Conservation (phyloP, 2,329 filamentous ascomycete genomes). For the Emmonsia crescens region DNA sequence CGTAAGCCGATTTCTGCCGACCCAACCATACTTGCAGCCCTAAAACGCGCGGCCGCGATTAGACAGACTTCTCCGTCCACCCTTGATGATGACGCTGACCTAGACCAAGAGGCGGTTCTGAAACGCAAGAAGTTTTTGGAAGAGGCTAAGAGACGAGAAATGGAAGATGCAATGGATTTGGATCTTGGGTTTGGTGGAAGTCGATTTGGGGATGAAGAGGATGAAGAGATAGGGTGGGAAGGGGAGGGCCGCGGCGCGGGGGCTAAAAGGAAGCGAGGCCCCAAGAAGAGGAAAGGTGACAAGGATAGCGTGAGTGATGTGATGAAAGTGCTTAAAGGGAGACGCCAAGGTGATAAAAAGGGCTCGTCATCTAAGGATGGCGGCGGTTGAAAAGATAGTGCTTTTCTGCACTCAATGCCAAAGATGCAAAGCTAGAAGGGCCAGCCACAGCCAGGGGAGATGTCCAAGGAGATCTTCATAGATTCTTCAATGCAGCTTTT, state of each 20-base stretch:
- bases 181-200: conserved; percentile 91
- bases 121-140: conserved; percentile 65
- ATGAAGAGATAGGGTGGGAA: conserved; percentile 57
- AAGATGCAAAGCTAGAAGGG: neutral
- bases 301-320: conserved; percentile 67
- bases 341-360: conserved; percentile 32
- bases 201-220: conserved; percentile 77
- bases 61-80: conserved; percentile 35
- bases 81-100: conserved; percentile 35
- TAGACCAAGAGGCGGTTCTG: conserved; percentile 53
- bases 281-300: conserved; percentile 42
- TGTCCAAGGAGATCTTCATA: neutral
- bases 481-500: neutral
- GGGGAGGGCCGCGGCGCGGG: conserved; percentile 21
- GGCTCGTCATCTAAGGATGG: neutral
- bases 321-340: conserved; percentile 61
- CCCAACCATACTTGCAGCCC: conserved; percentile 67
- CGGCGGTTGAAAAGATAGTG: neutral
- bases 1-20: conserved; percentile 49
- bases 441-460: neutral
- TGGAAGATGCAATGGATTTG: conserved; percentile 79
- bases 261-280: conserved; percentile 43
- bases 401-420: neutral
- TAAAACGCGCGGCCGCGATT: conserved; percentile 71
- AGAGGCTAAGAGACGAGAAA: conserved; percentile 44